Percentiles rank a stretch among this genome's conserved stretches.
Evolutionary conservation across 1,284 basidiomycete genomes (phyloP).

Genomic region (Ganoderma sinense): DNA sequence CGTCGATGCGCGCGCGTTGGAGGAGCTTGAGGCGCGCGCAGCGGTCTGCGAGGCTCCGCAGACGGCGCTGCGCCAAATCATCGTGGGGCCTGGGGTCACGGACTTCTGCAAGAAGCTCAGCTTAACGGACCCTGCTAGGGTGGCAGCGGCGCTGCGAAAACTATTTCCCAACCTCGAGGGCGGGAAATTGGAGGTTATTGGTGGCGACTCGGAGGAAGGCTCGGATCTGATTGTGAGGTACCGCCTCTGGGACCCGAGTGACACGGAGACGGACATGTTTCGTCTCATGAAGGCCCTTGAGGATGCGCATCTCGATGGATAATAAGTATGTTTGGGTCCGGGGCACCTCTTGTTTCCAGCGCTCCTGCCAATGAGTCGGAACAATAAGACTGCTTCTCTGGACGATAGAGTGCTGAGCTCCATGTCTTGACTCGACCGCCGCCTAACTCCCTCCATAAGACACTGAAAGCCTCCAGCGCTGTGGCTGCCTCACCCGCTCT

Average conservation of each 20-base stretch:
- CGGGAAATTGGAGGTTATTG: not conserved
- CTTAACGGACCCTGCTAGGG: not conserved
- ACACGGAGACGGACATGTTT: not conserved
- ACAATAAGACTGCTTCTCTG: no score
- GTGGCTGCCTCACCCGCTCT: no score
- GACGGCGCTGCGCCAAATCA: not conserved
- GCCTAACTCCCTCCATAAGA: not conserved
- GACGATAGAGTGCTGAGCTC: no score
- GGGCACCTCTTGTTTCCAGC: not conserved
- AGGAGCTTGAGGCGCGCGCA: not conserved
- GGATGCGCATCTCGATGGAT: not conserved
- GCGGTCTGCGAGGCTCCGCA: not conserved
- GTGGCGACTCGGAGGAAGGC: not conserved
- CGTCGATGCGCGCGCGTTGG: not conserved
- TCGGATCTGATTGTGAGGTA: not conserved
- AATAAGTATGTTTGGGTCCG: not conserved
- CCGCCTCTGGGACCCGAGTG: not conserved
- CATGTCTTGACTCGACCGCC: not conserved
- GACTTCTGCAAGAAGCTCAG: not conserved
- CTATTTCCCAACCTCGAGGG: not conserved
- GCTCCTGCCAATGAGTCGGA: no score
- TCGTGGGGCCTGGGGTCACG: not conserved
- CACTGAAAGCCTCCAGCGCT: no score
- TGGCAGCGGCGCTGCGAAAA: not conserved
- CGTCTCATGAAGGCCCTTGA: not conserved